Conservation (phyloP, 306 rosid genomes). For the Sechiopsis laciniata region DNA sequence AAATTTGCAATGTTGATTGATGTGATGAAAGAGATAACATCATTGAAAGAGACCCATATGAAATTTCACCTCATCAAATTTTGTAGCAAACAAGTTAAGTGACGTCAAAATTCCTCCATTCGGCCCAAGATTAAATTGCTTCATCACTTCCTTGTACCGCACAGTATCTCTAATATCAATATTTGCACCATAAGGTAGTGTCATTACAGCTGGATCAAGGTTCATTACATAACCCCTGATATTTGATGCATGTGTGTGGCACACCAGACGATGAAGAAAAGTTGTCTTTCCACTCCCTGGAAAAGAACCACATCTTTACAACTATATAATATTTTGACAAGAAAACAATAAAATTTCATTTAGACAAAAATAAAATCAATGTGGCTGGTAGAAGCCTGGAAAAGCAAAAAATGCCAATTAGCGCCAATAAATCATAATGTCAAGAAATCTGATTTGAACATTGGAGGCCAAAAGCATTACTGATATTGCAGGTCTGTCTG, state of each 20-base stretch:
- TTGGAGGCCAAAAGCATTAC: not conserved
- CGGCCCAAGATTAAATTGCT: conserved; percentile 92
- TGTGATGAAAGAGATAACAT: not conserved
- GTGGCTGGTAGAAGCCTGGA: not conserved
- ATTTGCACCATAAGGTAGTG: conserved; percentile 69
- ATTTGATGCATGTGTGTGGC: conserved; percentile 48
- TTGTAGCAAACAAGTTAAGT: conserved; percentile 88
- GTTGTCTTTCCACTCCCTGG: conserved; percentile 94
- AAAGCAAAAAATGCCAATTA: not conserved
- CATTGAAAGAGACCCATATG: not conserved
- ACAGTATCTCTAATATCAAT: conserved; percentile 94
- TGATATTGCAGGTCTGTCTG: not conserved
- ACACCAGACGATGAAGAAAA: conserved; percentile 66
- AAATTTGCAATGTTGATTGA: not conserved
- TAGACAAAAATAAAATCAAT: not conserved
- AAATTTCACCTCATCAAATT: conserved; percentile 81
- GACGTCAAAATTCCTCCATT: conserved; percentile 95
- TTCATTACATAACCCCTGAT: conserved; percentile 71
- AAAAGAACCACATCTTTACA: conserved; percentile 23
- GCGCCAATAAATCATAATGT: not conserved
- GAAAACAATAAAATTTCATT: not conserved
- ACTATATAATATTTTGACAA: not conserved
- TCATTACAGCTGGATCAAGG: conserved; percentile 90
- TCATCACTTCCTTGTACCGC: conserved; percentile 89
- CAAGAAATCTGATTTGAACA: not conserved